These are phyloP conservation scores for Termitomyces sp. DNA, from an alignment of 768 basidiomycete genomes.

Conservation along the genomic window DNA sequence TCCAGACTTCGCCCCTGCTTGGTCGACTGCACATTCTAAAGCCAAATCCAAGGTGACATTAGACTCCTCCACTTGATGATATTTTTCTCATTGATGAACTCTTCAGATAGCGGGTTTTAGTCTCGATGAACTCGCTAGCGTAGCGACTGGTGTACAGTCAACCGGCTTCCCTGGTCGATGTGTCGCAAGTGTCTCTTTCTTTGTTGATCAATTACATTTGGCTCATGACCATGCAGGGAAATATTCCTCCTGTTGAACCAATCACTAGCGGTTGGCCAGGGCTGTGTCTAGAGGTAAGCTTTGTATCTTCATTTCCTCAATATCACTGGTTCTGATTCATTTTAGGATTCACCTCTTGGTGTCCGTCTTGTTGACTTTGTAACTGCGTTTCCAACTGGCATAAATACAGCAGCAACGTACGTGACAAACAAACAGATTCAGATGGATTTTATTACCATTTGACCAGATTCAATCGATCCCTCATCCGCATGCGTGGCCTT, in stretches of 20 bases:
- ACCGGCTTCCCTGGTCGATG: slow-evolving; percentile 33
- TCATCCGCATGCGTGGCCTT: slow-evolving; percentile 60
- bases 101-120: slow-evolving; percentile 27
- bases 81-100: not conserved
- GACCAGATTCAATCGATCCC: slow-evolving; percentile 31
- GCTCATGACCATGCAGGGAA: slow-evolving; percentile 20
- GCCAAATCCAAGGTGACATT: slow-evolving; percentile 30
- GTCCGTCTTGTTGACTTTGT: slow-evolving; percentile 55
- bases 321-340: not conserved
- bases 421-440: slow-evolving; percentile 11
- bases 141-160: slow-evolving; percentile 43
- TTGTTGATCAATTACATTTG: not conserved
- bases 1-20: slow-evolving; percentile 23
- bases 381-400: slow-evolving; percentile 59
- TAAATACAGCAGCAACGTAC: slow-evolving; percentile 62
- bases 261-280: slow-evolving; percentile 34
- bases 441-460: too few relatives aligned
- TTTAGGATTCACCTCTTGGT: slow-evolving; percentile 45
- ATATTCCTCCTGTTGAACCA: slow-evolving; percentile 34
- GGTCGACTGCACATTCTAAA: slow-evolving; percentile 38
- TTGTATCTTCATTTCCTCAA: not conserved
- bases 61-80: too few relatives aligned
- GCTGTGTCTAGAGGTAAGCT: slow-evolving; percentile 42
- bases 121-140: slow-evolving; percentile 42
- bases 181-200: slow-evolving; percentile 24